Evolutionary conservation across 306 rosid genomes (phyloP).

Genomic region (Glycine tomentella): DNA sequence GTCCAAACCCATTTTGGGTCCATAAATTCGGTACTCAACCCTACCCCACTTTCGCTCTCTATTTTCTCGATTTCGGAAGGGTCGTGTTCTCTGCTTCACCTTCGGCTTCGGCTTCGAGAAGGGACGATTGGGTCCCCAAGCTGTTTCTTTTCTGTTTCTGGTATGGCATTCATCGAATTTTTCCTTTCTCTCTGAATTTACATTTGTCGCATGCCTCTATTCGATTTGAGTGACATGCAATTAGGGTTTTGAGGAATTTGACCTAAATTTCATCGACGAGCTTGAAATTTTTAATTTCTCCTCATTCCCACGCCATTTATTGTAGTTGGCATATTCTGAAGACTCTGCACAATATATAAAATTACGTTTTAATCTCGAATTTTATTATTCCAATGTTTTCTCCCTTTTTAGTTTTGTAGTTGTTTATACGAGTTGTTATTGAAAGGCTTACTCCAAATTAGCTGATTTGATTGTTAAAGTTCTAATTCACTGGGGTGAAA

Average conservation of each 20-base stretch:
- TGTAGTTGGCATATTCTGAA: conserved; percentile 21
- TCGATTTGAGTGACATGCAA: conserved; percentile 9
- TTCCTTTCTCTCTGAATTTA: neutral
- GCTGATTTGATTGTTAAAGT: conserved; percentile 7
- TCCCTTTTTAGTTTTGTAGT: neutral
- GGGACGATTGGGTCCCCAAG: conserved; percentile 34
- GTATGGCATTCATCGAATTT: conserved; percentile 38
- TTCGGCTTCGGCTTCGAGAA: conserved; percentile 23
- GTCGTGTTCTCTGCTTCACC: conserved; percentile 34
- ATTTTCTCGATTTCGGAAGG: conserved; percentile 5
- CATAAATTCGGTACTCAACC: conserved; percentile 44
- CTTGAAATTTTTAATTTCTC: neutral
- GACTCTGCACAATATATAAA: neutral
- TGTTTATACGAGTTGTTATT: neutral
- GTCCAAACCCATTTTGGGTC: conserved; percentile 37
- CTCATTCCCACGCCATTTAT: neutral
- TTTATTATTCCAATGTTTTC: neutral
- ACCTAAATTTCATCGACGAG: conserved; percentile 22
- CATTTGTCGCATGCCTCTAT: neutral
- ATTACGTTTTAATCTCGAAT: conserved; percentile 10
- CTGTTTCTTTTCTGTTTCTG: conserved; percentile 27
- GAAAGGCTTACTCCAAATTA: conserved; percentile 9
- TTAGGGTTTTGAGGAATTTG: conserved; percentile 47
- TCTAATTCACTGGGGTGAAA: conserved; percentile 40
- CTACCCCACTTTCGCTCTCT: neutral